Evolutionary conservation across 495 filamentous ascomycete species (phyloP).

Genomic region (Neurospora sp.): DNA sequence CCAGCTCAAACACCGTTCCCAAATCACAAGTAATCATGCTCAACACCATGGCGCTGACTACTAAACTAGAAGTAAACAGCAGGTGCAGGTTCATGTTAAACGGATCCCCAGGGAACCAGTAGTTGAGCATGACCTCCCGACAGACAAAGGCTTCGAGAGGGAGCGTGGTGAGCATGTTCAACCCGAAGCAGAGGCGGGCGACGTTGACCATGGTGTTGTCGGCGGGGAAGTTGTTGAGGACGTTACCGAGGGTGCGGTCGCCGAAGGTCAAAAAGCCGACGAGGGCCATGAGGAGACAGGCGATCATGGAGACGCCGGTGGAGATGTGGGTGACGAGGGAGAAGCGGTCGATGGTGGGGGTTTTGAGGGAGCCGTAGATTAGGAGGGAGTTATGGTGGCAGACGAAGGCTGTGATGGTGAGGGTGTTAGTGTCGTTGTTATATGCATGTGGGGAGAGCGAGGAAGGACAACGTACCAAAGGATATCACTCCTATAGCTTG

Average conservation of each 20-base stretch:
- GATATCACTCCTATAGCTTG: constrained; percentile 96
- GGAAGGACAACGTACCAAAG: constrained; percentile 53
- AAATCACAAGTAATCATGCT: constrained; percentile 83
- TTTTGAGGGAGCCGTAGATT: constrained; percentile 93
- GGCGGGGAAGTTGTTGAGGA: constrained; percentile 92
- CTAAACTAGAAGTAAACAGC: constrained; percentile 70
- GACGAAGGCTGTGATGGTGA: constrained; percentile 54
- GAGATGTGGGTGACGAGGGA: constrained; percentile 84
- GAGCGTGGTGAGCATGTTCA: constrained; percentile 97
- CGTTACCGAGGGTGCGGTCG: constrained; percentile 82
- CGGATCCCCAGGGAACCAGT: constrained; percentile 71
- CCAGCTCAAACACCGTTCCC: constrained; percentile 87
- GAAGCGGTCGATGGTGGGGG: constrained; percentile 90
- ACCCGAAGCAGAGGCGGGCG: constrained; percentile 84
- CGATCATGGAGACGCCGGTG: constrained; percentile 76
- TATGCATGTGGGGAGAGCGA: too few relatives aligned
- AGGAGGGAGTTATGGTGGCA: constrained; percentile 94
- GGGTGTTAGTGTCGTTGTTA: too few relatives aligned
- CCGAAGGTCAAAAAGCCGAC: constrained; percentile 89
- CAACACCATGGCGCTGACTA: constrained; percentile 67
- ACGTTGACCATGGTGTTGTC: constrained; percentile 89
- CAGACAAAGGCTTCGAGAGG: constrained; percentile 96
- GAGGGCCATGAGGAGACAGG: constrained; percentile 81
- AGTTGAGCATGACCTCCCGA: constrained; percentile 89
- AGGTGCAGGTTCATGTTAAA: constrained; percentile 78